phyloP scores from a whole-genome alignment of 2,329 filamentous ascomycete genomes.

The Teratosphaeria destructans region DNA sequence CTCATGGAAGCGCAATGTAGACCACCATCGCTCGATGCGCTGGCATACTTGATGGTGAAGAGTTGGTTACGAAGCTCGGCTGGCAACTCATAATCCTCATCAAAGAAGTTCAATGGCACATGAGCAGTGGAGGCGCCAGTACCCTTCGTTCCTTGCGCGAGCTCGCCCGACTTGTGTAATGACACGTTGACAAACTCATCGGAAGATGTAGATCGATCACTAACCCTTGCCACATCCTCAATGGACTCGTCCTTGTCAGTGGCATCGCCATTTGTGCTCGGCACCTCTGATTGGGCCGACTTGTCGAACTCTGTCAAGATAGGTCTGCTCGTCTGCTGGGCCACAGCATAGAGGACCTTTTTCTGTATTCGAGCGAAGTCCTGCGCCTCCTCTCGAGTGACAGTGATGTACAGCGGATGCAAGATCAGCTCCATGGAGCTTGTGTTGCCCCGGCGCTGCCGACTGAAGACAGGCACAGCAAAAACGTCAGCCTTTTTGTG shows the following conservation, averaged over 20 bases:
- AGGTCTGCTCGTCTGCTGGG: constrained; percentile 62
- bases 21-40: constrained; percentile 40
- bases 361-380: constrained; percentile 63
- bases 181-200: constrained; percentile 89
- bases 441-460: constrained; percentile 33
- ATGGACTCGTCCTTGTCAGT: constrained; percentile 38
- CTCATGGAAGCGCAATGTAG: constrained; percentile 46
- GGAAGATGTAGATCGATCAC: constrained; percentile 69
- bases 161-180: constrained; percentile 51
- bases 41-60: constrained; percentile 65
- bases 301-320: constrained; percentile 45
- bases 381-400: constrained; percentile 62
- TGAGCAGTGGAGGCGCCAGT: not conserved
- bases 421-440: constrained; percentile 11
- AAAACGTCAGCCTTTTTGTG: constrained; percentile 55
- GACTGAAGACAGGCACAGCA: constrained; percentile 60
- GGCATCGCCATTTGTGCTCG: constrained; percentile 1
- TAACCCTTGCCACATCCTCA: constrained; percentile 46
- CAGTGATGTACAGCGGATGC: constrained; percentile 54
- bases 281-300: not conserved
- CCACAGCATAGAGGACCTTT: constrained; percentile 68
- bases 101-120: constrained; percentile 20
- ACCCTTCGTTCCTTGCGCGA: not conserved
- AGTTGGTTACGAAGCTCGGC: constrained; percentile 52
- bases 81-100: constrained; percentile 39